phyloP scores from a whole-genome alignment of 2,329 filamentous ascomycete genomes.

The Trichoderma semiorbis region DNA sequence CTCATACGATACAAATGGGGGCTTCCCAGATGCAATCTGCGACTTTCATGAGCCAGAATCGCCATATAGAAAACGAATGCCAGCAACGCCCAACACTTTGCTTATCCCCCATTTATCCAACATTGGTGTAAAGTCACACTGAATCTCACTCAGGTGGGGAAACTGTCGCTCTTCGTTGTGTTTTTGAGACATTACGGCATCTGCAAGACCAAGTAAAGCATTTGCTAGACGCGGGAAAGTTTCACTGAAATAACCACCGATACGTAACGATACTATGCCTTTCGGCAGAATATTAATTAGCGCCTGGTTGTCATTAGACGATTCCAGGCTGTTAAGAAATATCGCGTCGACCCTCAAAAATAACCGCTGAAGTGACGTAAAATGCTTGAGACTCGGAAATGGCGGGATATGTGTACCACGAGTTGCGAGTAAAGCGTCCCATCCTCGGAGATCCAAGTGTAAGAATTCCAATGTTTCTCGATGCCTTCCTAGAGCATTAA shows the following conservation, averaged over 20 bases:
- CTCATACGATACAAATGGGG: too few relatives aligned
- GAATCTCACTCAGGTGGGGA: background rate
- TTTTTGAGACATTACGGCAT: background rate
- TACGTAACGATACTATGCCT: background rate
- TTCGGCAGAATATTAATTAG: background rate
- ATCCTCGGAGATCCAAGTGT: background rate
- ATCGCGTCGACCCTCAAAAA: background rate
- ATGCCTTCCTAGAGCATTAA: background rate
- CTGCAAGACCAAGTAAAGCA: background rate
- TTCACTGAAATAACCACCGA: background rate
- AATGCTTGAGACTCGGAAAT: background rate
- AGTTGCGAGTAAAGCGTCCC: background rate
- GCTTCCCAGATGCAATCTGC: background rate
- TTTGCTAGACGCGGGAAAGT: background rate
- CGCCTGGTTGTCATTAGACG: background rate
- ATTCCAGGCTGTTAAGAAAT: background rate
- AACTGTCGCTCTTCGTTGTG: background rate
- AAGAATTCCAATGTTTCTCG: background rate
- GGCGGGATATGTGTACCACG: background rate
- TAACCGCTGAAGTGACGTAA: background rate
- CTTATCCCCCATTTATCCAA: background rate
- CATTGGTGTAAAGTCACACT: background rate
- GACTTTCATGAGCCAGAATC: background rate
- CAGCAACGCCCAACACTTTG: background rate
- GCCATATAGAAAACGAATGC: background rate